phyloP scores from a whole-genome alignment of 2,329 filamentous ascomycete species.

The Ceratocystis cubensis region DNA sequence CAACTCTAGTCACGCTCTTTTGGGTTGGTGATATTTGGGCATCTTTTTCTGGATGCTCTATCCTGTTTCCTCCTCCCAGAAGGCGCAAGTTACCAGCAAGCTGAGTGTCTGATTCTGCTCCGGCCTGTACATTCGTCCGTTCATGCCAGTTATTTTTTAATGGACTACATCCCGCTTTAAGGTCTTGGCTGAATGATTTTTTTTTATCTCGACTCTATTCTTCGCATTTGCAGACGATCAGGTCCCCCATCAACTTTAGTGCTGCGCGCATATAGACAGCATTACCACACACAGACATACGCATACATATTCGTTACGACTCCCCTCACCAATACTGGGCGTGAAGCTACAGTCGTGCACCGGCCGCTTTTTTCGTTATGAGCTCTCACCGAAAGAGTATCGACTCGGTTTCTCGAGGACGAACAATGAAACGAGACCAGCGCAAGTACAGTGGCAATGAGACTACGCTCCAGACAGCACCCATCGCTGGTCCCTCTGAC shows the following conservation, averaged over 20 bases:
- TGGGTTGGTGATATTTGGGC: slow-evolving; percentile 7
- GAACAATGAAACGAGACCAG: neutral
- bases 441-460: slow-evolving; percentile 4
- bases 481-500: neutral
- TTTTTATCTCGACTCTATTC: neutral
- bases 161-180: neutral
- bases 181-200: neutral
- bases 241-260: neutral
- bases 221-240: neutral
- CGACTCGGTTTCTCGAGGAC: slow-evolving; percentile 14
- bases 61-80: neutral
- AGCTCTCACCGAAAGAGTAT: slow-evolving; percentile 13
- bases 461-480: slow-evolving; percentile 4
- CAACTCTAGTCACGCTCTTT: neutral
- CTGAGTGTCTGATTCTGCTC: neutral
- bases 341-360: neutral
- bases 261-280: neutral
- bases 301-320: neutral
- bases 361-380: slow-evolving; percentile 5
- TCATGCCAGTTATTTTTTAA: neutral
- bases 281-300: neutral
- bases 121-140: neutral
- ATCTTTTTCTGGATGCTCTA: neutral
- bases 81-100: neutral
- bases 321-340: neutral